Base-by-base conservation (phyloP, 2,329 filamentous ascomycete species). In the Aspergillus niger region DNA sequence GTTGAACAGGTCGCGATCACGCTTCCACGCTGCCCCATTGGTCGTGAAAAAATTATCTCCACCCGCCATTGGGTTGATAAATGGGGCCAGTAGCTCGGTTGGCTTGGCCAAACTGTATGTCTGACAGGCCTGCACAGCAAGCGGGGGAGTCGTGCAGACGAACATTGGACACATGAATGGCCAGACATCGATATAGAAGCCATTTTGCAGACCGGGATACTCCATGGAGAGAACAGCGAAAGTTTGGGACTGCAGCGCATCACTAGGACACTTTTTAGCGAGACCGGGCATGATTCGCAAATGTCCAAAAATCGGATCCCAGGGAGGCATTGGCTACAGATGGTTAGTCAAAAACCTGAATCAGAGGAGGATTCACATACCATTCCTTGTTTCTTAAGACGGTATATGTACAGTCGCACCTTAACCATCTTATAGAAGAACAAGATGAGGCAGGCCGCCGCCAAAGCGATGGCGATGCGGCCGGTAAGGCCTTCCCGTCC, bases 11-110 rank as follows among this genome's bases (percentile, higher is more conserved):
- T 51, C 28, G 17, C 28, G 49, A 36, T 30, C 28, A 36, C 2
- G 47, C 8, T 50, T 50, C 47, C 47, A 50, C 13, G n/a, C 24
- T 10, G 47, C 11, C 0, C 47, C 47, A 17, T 50, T 52, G 17
- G 50, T 20, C 1, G 22, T 38, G 38, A 52, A 52, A 3, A 52
- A 38, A 7, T 17, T 52, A 11, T 43, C 10, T 2, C 51, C 51
- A 5, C 51, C 51, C 22, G 51, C 8, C 51, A 54, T 54, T 1
- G 51, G 32, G 39, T 54, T 54, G 8, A 54, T 54, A 5, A 54
- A 54, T 0, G 8, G 3, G 2, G 36, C 36, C 5, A 43, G 20
- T 22, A 26, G 11, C 0, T 30, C 36, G 15, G 22, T 48, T 2
- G 36, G 51, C 5, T 54, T 54, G 3, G 36, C 3, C 2, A 43